A percentile compares a stretch with the other conserved stretches of the same genome.
Conservation (phyloP, 352 stramenopile genomes). For the Phytophthora boehmeriae region DNA sequence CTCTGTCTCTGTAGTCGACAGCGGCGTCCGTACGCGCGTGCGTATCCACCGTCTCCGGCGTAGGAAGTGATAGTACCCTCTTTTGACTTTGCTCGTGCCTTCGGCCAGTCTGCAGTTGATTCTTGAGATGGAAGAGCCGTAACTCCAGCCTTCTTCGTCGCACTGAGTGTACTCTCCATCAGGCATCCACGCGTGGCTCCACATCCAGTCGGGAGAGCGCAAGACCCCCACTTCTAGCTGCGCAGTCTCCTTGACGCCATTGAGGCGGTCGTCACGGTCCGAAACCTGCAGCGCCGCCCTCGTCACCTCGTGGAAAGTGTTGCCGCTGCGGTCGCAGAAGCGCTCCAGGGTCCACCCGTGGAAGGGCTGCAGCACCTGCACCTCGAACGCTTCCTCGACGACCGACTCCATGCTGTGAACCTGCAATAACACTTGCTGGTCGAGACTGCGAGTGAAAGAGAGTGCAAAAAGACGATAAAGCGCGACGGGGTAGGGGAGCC, state of each 20-base stretch:
- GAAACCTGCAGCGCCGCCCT: conserved; percentile 44
- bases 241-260: conserved; percentile 37
- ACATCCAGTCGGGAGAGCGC: conserved; percentile 78
- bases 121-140: conserved; percentile 81
- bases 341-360: conserved; percentile 80
- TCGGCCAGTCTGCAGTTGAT: conserved; percentile 85
- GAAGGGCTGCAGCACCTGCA: conserved; percentile 86
- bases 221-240: conserved; percentile 69
- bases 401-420: conserved; percentile 58
- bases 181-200: conserved; percentile 77
- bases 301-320: conserved; percentile 68
- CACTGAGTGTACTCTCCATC: conserved; percentile 83
- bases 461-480: background rate
- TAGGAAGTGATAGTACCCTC: conserved; percentile 83
- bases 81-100: conserved; percentile 76
- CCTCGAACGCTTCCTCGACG: conserved; percentile 86
- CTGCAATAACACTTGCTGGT: background rate
- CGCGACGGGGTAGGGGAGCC: too few species aligned
- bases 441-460: background rate
- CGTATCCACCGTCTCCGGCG: conserved; percentile 80
- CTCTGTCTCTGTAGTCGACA: conserved; percentile 14
- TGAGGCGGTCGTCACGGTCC: conserved; percentile 59
- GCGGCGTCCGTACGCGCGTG: conserved; percentile 68
- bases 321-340: conserved; percentile 82
- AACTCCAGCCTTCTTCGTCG: conserved; percentile 86